Percentiles rank a stretch among this genome's conserved stretches.
phyloP scores from a whole-genome alignment of 2,329 filamentous ascomycete species.

The Davidsoniella eucalypti region DNA sequence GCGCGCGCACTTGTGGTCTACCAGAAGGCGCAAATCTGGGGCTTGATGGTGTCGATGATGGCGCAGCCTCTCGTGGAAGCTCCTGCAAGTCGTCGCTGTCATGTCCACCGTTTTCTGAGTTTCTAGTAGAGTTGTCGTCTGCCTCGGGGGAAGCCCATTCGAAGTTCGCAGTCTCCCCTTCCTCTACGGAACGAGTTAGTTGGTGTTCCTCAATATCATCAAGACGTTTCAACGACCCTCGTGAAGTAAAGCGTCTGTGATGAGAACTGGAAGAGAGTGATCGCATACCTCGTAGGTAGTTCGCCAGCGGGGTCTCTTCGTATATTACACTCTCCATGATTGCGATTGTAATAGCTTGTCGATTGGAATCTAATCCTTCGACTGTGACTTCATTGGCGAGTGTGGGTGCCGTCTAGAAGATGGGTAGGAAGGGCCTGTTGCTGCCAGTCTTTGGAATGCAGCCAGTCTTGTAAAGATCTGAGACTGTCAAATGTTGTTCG shows the following conservation, averaged over 20 bases:
- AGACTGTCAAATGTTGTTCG: too few species aligned
- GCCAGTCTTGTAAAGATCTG: too few species aligned
- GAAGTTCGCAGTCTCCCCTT: slow-evolving; percentile 32
- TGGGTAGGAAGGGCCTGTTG: neutral
- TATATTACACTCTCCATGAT: slow-evolving; percentile 75
- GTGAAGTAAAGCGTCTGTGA: neutral
- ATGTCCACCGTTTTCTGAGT: slow-evolving; percentile 14
- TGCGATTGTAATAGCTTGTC: neutral
- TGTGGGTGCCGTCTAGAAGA: too few species aligned
- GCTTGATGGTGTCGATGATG: slow-evolving; percentile 30
- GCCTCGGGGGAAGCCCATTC: slow-evolving; percentile 30
- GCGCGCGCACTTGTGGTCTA: slow-evolving; percentile 35
- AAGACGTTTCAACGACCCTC: neutral
- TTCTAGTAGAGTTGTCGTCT: slow-evolving; percentile 18
- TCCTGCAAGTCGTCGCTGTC: slow-evolving; percentile 16
- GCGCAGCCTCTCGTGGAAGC: slow-evolving; percentile 17
- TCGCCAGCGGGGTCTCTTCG: slow-evolving; percentile 73
- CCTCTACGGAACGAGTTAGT: slow-evolving; percentile 22
- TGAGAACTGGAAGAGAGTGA: neutral
- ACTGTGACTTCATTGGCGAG: slow-evolving; percentile 3
- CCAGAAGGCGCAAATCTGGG: slow-evolving; percentile 41
- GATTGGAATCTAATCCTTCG: slow-evolving; percentile 1
- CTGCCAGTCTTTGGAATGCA: too few species aligned
- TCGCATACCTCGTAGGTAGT: slow-evolving; percentile 67
- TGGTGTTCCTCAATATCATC: slow-evolving; percentile 1